Base-by-base conservation (phyloP, 768 basidiomycete species). In the Mycena epipterygia region DNA sequence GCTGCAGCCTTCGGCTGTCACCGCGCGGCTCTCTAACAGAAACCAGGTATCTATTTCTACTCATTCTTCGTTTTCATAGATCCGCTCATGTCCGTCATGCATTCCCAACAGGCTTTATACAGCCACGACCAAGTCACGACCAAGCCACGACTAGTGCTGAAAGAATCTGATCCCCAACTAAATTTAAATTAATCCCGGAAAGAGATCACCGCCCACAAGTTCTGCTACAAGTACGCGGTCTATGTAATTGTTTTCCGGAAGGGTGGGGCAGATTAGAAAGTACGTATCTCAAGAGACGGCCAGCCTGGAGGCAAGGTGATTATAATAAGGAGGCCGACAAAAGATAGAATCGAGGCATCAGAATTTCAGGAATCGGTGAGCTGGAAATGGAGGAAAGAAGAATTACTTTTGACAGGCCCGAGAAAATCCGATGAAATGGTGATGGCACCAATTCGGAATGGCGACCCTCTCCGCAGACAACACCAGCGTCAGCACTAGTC, bases 391-490 rank as follows among this genome's bases (percentile, higher is more conserved):
- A n/a, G 49, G 39, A 12, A 17, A 52, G 35, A 52, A 41, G 25
- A 25, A 19, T 33, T 16, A 49, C 9, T 44, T 49, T 14, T 42
- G 41, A 58, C 57, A 58, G 30, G 19, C 8, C 30, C 39, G 58
- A 27, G 44, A 42, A 21, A 58, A 35, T 27, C 21, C 32, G 32
- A 49, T 27, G 13, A 52, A 39, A 57, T 57, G 56, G 32, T 23
- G 39, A 41, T 39, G 25, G 16, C 94, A 95, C 60, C 84, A 92
- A 74, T 98, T 94, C 71, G 96, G 96, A n/a, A 93, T 97, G 86
- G 93, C 95, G 70, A 93, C 86, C 32, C 87, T 97, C 71, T 90
- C 90, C 0, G 1, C 84, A 3, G 91, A 93, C 76, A 87, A 86
- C 65, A 85, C 76, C n/a, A n/a, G n/a, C n/a, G n/a, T n/a, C n/a